Evolutionary conservation across 805 yeast species (phyloP), one percentile per base, ranked within the genome.

Genomic region (Zygoascus flipseniorum): DNA sequence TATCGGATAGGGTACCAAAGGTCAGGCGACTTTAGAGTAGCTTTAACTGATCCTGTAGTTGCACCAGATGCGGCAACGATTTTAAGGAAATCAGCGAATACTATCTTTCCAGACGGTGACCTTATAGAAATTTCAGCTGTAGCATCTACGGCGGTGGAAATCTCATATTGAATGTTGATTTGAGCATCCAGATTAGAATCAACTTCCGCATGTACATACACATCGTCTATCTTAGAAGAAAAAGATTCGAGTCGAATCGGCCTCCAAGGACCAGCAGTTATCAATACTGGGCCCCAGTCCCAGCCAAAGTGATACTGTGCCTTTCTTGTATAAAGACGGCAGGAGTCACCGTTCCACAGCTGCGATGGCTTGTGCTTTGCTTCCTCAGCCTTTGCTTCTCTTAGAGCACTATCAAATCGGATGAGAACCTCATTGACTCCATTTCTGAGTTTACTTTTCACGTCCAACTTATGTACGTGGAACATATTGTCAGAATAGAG

Each of bases 281-380:
- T 61, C 47, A 73, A 58, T 2, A 65, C 56, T 6, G 78, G 66
- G 16, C 80, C 81, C 82, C 82, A 78, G 60, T 78, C 82, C 82
- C 82, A 78, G 1, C 82, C 82, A 60, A 70, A 78, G 56, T 76
- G 78, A 59, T 76, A 77, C 58, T 76, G 82, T 0, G 81, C 79
- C 58, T 77, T 78, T 58, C 82, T 66, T 6, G 73, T 71, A 52
- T 72, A 72, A 53, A 73, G 60, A 31, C 82, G 65, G 42, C 69
- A 62, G 9, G 72, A 54, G 18, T 75, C 79, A 2, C 79, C 80
- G 56, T 73, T 70, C 61, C 69, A 74, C 28, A 69, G 65, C 8
- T 46, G 43, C 28, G 28, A 23, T 19, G 48, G 32, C n/a, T 48
- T 31, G 42, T 54, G 53, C 48, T 45, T 31, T 42, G 43, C 46